Evolutionary conservation across 2,329 filamentous ascomycete genomes (phyloP).

Genomic region (Chalaropsis thielavioides): DNA sequence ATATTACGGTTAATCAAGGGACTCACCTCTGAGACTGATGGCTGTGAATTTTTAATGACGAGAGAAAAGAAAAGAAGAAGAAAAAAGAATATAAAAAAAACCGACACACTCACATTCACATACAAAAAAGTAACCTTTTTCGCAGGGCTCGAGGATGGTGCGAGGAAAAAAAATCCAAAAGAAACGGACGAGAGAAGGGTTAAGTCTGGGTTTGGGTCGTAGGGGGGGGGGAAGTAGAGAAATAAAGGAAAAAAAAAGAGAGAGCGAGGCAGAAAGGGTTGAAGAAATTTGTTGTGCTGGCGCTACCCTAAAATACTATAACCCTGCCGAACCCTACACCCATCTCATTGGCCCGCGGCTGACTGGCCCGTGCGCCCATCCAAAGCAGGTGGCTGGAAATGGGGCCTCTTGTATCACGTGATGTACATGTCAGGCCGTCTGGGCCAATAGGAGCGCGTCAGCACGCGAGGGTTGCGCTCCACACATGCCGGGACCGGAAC

Average conservation of each 20-base stretch:
- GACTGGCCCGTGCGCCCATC: not conserved
- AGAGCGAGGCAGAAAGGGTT: constrained; percentile 17
- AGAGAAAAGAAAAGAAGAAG: too few species aligned
- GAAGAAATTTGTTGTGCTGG: constrained; percentile 12
- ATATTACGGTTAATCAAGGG: not conserved
- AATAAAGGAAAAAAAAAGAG: constrained; percentile 11
- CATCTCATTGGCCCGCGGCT: not conserved
- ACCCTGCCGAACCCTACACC: constrained; percentile 7
- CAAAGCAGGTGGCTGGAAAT: constrained; percentile 8
- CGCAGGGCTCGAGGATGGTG: not conserved
- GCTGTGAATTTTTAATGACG: too few species aligned
- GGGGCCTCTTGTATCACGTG: constrained; percentile 8
- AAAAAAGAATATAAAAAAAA: too few species aligned
- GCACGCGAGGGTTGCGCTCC: constrained; percentile 11
- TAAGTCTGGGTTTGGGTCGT: constrained; percentile 18
- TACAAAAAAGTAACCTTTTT: not conserved
- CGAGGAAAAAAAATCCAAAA: too few species aligned
- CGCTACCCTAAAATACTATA: constrained; percentile 16
- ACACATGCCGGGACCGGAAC: constrained; percentile 7
- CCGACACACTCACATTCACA: not conserved
- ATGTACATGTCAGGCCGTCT: not conserved
- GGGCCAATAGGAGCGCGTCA: constrained; percentile 10
- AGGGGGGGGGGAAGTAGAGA: not conserved
- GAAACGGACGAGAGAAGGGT: constrained; percentile 13
- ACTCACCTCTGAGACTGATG: too few species aligned